A percentile compares a stretch with the other conserved stretches of the same genome.
phyloP scores from a whole-genome alignment of 2,329 filamentous ascomycete species.

The Ascochyta lentis region DNA sequence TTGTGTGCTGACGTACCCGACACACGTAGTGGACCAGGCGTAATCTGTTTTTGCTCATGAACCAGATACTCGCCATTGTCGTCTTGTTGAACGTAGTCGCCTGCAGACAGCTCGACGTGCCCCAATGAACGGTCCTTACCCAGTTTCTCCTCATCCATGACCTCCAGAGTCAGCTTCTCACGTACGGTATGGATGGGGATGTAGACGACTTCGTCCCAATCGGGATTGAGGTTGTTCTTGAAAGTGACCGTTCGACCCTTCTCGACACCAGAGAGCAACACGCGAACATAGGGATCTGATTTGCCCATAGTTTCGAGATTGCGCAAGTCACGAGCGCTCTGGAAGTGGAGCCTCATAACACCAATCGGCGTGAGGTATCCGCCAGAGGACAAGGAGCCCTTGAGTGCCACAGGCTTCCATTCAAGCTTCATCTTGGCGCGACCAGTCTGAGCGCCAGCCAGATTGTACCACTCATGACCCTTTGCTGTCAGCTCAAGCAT shows the following conservation, averaged over 20 bases:
- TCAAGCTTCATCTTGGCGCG: constrained; percentile 89
- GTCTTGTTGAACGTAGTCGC: constrained; percentile 79
- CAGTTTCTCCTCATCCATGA: constrained; percentile 95
- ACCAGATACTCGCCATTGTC: constrained; percentile 82
- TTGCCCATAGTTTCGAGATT: constrained; percentile 97
- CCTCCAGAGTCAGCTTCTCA: constrained; percentile 86
- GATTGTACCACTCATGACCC: constrained; percentile 95
- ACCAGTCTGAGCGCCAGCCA: constrained; percentile 80
- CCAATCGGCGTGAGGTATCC: constrained; percentile 94
- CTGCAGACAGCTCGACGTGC: constrained; percentile 74
- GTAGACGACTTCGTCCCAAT: constrained; percentile 96
- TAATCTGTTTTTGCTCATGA: constrained; percentile 74
- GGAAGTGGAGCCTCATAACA: constrained; percentile 93
- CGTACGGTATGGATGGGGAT: constrained; percentile 84
- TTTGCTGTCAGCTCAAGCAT: constrained; percentile 90
- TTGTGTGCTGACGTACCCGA: constrained; percentile 77
- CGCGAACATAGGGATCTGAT: constrained; percentile 91
- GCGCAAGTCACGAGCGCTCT: constrained; percentile 79
- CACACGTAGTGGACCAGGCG: constrained; percentile 73
- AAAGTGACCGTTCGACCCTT: constrained; percentile 94
- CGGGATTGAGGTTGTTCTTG: constrained; percentile 92
- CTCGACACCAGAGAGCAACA: constrained; percentile 87
- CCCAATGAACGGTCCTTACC: constrained; percentile 90
- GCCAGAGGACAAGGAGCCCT: constrained; percentile 76
- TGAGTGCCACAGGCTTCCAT: constrained; percentile 93